phyloP scores from a whole-genome alignment of 208 protist species.

The Leptomonas pyrrhocoris region DNA sequence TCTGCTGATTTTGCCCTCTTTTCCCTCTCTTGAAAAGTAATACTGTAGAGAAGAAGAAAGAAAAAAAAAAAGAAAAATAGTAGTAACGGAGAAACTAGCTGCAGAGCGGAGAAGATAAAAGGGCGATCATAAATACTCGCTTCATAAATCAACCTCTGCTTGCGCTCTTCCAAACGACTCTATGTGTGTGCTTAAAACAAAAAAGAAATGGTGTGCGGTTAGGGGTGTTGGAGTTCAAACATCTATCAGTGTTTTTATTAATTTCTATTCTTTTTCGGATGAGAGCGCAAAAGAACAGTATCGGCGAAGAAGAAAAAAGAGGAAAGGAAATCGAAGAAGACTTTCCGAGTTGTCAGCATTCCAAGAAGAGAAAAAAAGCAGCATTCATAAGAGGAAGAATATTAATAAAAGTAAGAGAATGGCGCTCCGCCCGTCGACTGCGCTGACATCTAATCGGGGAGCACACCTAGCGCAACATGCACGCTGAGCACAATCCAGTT shows the following conservation, averaged over 20 bases:
- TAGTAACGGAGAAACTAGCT: neutral
- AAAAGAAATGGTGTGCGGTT: neutral
- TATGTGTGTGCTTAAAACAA: neutral
- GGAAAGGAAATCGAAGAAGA: neutral
- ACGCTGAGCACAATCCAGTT: too few species aligned
- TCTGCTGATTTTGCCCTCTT: too few species aligned
- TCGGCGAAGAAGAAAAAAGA: neutral
- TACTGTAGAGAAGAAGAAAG: neutral
- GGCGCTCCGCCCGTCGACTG: too few species aligned
- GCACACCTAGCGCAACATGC: too few species aligned
- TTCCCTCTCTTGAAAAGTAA: too few species aligned
- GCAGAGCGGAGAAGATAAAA: constrained; percentile 5
- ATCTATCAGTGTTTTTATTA: neutral
- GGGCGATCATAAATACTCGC: neutral
- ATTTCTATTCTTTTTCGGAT: too few species aligned
- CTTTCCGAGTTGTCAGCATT: too few species aligned
- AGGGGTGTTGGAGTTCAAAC: neutral
- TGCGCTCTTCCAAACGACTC: neutral
- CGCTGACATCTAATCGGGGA: too few species aligned
- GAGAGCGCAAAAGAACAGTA: neutral
- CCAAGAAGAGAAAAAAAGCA: neutral
- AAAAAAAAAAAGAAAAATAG: neutral
- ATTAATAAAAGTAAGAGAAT: neutral
- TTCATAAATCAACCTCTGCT: neutral
- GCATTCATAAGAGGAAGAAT: neutral